Evolutionary conservation across 2,329 filamentous ascomycete genomes (phyloP), one percentile per base, ranked within the genome.

Genomic region (Canariomyces notabilis): DNA sequence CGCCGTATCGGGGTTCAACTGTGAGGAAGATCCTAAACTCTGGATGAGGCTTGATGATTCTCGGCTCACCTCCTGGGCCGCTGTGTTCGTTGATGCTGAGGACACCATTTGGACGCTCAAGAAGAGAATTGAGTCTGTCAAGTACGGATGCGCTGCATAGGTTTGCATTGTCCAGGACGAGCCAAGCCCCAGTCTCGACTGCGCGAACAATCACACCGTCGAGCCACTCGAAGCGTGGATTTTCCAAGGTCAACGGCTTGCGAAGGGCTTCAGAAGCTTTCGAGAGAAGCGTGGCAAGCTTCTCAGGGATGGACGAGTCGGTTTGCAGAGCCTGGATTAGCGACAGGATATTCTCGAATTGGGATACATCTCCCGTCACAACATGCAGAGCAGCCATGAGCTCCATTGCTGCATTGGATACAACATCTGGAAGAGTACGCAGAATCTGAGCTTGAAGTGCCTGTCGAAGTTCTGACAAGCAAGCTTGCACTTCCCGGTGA

Each of bases 141-240:
- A 98, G 76, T 1, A 98, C 93, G 6, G 91, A 95, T 19, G 91
- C 85, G 59, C 86, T 96, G 69, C 94, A 98, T 47, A 98, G 77
- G 60, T 98, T 98, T 50, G 94, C 93, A 65, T 98, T 96, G 66
- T 98, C 93, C 18, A 98, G 80, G 9, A 98, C 83, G 15, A 98
- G 74, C 93, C 93, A 98, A 50, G 89, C 79, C 12, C 93, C 93
- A 56, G 84, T 74, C 60, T 94, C 78, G 9, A 97, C 73, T 34
- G 93, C 91, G 57, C 89, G 85, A 38, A 97, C 85, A 35, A 98
- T 82, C 38, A 94, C 80, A 47, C 94, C 93, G 62, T 98, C 91
- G 2, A 95, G 81, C 93, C 93, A 98, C 64, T 95, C 89, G 61
- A 98, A 98, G 2, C 85, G 83, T 18, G 89, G 88, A 52, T 84